Evolutionary conservation across 2,329 filamentous ascomycete species (phyloP).

Genomic region (Cladophialophora immunda): DNA sequence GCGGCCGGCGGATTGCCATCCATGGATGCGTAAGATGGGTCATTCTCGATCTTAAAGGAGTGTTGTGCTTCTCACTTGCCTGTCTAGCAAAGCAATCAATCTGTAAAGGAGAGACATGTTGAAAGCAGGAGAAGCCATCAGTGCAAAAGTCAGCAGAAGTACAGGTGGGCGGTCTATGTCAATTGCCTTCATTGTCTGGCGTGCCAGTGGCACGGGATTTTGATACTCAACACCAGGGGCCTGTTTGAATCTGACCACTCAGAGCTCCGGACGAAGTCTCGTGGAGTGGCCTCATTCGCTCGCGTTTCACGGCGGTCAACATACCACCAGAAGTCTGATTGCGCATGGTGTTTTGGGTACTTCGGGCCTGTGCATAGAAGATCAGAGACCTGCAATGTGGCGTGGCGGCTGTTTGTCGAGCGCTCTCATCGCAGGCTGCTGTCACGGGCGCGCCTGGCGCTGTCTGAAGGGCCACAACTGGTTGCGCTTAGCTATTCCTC

Average conservation of each 20-base stretch:
- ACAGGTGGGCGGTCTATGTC: background rate
- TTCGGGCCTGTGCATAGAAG: background rate
- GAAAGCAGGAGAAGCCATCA: background rate
- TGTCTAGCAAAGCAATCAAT: background rate
- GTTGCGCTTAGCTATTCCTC: background rate
- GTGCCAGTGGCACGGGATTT: conserved; percentile 16
- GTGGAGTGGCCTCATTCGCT: conserved; percentile 27
- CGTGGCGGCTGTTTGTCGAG: background rate
- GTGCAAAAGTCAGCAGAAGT: background rate
- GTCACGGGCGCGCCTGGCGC: background rate
- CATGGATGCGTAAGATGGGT: conserved; percentile 13
- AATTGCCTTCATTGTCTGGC: background rate
- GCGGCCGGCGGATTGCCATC: conserved; percentile 18
- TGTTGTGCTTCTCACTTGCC: background rate
- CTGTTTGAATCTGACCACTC: conserved; percentile 21
- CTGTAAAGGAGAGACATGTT: conserved; percentile 11
- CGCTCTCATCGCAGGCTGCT: conserved; percentile 2
- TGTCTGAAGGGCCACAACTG: background rate
- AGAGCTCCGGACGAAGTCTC: conserved; percentile 25
- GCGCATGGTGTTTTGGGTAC: background rate
- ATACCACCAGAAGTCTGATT: background rate
- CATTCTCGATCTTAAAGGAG: conserved; percentile 4
- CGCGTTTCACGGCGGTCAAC: conserved; percentile 12
- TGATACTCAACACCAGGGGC: conserved; percentile 22
- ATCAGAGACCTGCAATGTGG: background rate